Evolutionary conservation across 1,284 basidiomycete species (phyloP).

Genomic region (Sphaerobolus stellatus): DNA sequence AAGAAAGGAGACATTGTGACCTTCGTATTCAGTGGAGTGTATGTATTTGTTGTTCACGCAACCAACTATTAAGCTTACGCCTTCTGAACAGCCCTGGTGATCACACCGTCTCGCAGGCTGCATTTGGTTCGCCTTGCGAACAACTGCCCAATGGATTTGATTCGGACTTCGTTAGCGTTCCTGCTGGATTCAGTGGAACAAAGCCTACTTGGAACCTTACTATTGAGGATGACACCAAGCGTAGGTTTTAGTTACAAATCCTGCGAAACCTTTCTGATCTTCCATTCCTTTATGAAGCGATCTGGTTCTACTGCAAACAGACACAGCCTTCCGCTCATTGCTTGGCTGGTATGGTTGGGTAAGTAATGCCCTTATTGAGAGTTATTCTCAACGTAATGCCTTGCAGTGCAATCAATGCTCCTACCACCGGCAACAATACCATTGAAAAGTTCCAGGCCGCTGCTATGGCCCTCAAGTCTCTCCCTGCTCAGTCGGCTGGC

Average conservation of each 20-base stretch:
- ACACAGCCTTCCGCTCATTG: conserved; percentile 49
- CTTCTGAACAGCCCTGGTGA: conserved; percentile 38
- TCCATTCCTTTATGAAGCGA: conserved; percentile 32
- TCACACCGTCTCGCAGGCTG: conserved; percentile 55
- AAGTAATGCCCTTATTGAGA: conserved; percentile 8
- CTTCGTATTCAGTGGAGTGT: conserved; percentile 48
- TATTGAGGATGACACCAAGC: conserved; percentile 41
- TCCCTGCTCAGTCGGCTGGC: conserved; percentile 37
- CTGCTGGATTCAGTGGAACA: conserved; percentile 18
- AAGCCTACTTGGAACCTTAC: conserved; percentile 47
- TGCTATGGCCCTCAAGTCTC: conserved; percentile 36
- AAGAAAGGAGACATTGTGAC: conserved; percentile 45
- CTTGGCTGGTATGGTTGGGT: conserved; percentile 59
- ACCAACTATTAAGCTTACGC: conserved; percentile 8
- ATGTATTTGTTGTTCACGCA: conserved; percentile 21
- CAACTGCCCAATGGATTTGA: conserved; percentile 45
- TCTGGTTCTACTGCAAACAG: conserved; percentile 66
- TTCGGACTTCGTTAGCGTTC: conserved; percentile 42
- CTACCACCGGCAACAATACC: conserved; percentile 44
- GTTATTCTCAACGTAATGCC: neutral
- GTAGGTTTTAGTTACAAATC: conserved; percentile 27
- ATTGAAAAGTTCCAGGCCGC: conserved; percentile 43
- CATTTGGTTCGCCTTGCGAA: conserved; percentile 46
- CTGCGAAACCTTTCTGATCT: neutral
- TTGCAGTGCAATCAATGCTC: conserved; percentile 54